These are phyloP conservation scores for Nematocida minor DNA, from an alignment of 371 early-diverging fungal species.

Conservation along the genomic window DNA sequence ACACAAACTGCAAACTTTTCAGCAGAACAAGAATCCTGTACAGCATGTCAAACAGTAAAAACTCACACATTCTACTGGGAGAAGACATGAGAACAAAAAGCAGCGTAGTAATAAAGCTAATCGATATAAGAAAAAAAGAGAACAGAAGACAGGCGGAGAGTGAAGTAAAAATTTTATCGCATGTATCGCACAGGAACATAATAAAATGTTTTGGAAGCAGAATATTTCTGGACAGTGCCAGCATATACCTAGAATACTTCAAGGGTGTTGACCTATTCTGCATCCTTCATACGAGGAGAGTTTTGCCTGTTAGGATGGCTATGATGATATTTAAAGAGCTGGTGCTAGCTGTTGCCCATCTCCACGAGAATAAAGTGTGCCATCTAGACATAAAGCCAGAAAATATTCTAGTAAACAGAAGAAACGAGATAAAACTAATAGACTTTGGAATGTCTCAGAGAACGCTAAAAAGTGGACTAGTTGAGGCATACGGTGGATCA, in stretches of 20 bases:
- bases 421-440: conserved; percentile 59
- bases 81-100: background rate
- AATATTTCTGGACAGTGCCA: background rate
- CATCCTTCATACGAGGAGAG: background rate
- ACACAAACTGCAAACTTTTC: background rate
- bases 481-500: conserved; percentile 65
- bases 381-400: conserved; percentile 95
- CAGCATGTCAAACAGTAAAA: background rate
- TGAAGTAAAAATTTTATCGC: conserved; percentile 2
- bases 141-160: background rate
- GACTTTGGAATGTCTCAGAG: conserved; percentile 65
- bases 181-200: background rate
- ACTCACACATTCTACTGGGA: conserved; percentile 21
- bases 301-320: background rate
- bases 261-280: conserved; percentile 14
- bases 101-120: background rate
- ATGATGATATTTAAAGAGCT: conserved; percentile 71
- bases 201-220: conserved; percentile 8
- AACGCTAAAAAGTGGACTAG: conserved; percentile 29
- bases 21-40: background rate
- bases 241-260: conserved; percentile 42
- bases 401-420: conserved; percentile 77
- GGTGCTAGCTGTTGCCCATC: conserved; percentile 75
- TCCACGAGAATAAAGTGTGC: conserved; percentile 84
- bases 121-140: background rate